Percentiles rank a stretch among this genome's conserved stretches.
phyloP scores from a whole-genome alignment of 2,329 filamentous ascomycete genomes.

The Grosmannia serpens region DNA sequence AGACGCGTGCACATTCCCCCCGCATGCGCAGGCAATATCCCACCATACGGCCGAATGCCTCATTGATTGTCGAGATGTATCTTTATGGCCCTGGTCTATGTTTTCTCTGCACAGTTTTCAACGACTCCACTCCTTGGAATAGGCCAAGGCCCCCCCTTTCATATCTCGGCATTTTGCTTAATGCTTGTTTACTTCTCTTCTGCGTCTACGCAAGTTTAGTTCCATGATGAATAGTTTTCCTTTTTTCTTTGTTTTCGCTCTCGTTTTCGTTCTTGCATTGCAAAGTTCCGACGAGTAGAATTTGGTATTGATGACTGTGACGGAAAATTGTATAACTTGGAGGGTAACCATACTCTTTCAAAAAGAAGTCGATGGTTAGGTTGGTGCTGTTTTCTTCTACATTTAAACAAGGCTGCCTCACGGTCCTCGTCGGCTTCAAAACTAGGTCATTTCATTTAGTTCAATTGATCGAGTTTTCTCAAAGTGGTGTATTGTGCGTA shows the following conservation, averaged over 20 bases:
- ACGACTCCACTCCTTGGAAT: neutral
- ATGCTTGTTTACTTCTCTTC: neutral
- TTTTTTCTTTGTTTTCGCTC: neutral
- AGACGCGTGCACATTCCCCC: neutral
- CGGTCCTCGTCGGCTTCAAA: constrained; percentile 21
- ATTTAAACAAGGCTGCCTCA: constrained; percentile 26
- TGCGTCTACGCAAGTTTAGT: neutral
- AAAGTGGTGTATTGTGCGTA: neutral
- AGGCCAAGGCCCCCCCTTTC: neutral
- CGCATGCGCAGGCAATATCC: neutral
- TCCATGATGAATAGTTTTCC: neutral
- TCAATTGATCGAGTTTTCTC: neutral
- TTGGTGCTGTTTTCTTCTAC: neutral
- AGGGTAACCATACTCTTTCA: neutral
- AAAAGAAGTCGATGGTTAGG: constrained; percentile 3
- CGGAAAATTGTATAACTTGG: neutral
- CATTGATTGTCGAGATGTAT: neutral
- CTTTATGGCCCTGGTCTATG: neutral
- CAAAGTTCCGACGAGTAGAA: neutral
- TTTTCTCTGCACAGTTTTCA: neutral
- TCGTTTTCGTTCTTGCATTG: neutral
- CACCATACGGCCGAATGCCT: neutral
- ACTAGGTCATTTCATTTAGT: neutral
- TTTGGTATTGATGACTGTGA: neutral
- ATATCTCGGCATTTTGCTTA: too few species aligned